Evolutionary conservation across 2,329 filamentous ascomycete species (phyloP), one percentile per base, ranked within the genome.

Genomic region (Stagonosporopsis cucurbitacearum): DNA sequence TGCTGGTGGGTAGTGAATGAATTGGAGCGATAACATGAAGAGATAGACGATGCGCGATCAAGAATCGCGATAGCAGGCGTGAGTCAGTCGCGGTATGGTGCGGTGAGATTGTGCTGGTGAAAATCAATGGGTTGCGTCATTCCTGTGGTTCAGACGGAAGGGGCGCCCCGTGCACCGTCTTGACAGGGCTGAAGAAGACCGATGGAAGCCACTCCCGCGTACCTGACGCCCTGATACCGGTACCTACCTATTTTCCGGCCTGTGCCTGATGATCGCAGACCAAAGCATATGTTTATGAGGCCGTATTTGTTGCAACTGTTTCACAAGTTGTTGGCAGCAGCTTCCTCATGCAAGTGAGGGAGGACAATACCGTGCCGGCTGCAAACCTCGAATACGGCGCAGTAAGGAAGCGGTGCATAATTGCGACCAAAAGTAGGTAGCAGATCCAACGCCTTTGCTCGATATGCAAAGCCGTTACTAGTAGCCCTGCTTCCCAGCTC

Each of bases 171-270:
- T 59, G 51, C 56, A 50, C 60, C 58, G 41, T 43, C 13, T 32
- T 15, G 60, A 60, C 62, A 68, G 59, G 60, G 59, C 62, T 58
- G 57, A 56, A 56, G 53, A 56, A 47, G 36, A 41, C 30, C 32
- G 40, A 43, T 42, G 36, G 46, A 50, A 55, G 53, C 53, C 53
- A 50, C 44, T 33, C 11, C 25, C 35, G 35, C 17, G 33, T n/a
- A 15, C 30, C 7, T 32, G 30, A 32, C n/a, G n/a, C n/a, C n/a
- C n/a, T n/a, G n/a, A 32, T 15, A 5, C 30, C 30, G n/a, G n/a
- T n/a, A n/a, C n/a, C n/a, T n/a, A n/a, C n/a, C n/a, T n/a, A n/a
- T n/a, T n/a, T n/a, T 32, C 30, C 30, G 30, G 8, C 13, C 30
- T 32, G 30, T 32, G 30, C 30, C 30, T 32, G 30, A 15, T 32